Evolutionary conservation across 163 green algal genomes (phyloP).

Genomic region (Scenedesmus sp.): DNA sequence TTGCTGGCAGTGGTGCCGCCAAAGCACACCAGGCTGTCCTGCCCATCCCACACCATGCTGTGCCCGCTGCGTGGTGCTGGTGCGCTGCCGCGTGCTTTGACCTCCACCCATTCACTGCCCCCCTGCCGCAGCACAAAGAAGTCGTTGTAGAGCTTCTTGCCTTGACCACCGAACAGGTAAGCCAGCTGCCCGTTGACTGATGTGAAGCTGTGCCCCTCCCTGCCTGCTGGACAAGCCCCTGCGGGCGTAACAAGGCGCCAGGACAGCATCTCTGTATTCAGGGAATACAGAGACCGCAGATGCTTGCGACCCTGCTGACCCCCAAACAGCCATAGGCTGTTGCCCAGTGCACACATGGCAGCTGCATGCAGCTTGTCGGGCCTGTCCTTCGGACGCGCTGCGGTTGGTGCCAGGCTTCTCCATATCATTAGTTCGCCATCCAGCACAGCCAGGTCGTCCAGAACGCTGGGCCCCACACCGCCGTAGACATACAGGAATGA

Average conservation of each 20-base stretch:
- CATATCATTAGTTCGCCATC: slow-evolving; percentile 50
- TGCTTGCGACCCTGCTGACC: slow-evolving; percentile 71
- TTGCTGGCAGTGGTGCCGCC: slow-evolving; percentile 60
- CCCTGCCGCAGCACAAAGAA: slow-evolving; percentile 46
- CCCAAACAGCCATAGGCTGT: slow-evolving; percentile 63
- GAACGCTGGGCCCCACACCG: slow-evolving; percentile 53
- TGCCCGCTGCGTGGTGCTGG: slow-evolving; percentile 66
- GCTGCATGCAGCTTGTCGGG: slow-evolving; percentile 49
- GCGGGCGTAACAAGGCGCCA: slow-evolving; percentile 47
- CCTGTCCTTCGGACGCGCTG: slow-evolving; percentile 29
- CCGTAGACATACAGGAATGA: slow-evolving; percentile 57
- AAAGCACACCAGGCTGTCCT: slow-evolving; percentile 70
- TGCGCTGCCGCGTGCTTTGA: slow-evolving; percentile 39
- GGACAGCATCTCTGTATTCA: slow-evolving; percentile 63
- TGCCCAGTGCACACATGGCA: slow-evolving; percentile 50
- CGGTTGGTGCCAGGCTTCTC: slow-evolving; percentile 13
- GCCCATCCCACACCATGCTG: slow-evolving; percentile 66
- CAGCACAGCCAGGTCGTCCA: slow-evolving; percentile 56
- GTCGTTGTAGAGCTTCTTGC: slow-evolving; percentile 71
- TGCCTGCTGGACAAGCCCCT: slow-evolving; percentile 49
- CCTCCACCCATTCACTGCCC: slow-evolving; percentile 41
- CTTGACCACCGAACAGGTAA: slow-evolving; percentile 75
- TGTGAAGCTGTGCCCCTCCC: slow-evolving; percentile 57
- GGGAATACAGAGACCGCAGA: slow-evolving; percentile 59
- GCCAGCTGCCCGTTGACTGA: slow-evolving; percentile 52